These are phyloP conservation scores for Camptophora hylomeconis DNA, from an alignment of 2,329 filamentous ascomycete genomes.

Conservation along the genomic window DNA sequence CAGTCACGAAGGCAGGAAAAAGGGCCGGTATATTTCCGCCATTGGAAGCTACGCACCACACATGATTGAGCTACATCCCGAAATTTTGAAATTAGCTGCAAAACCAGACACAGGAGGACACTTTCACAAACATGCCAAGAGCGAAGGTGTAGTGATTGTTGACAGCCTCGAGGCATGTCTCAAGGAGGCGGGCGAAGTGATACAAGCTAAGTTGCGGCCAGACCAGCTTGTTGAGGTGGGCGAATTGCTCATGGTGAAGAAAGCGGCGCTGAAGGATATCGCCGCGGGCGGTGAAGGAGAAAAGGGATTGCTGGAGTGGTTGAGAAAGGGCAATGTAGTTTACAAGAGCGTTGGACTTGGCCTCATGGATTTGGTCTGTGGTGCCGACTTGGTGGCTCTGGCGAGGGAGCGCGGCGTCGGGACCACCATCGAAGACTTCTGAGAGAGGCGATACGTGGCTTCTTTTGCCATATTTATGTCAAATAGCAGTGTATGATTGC, in stretches of 20 bases:
- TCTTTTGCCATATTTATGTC: no score
- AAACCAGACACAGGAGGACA: conserved; percentile 23
- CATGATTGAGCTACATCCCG: conserved; percentile 75
- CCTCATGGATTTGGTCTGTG: conserved; percentile 55
- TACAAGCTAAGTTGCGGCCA: conserved; percentile 59
- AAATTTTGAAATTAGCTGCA: conserved; percentile 55
- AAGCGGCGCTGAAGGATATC: conserved; percentile 30
- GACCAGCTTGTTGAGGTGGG: conserved; percentile 76
- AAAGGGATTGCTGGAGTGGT: conserved; percentile 42
- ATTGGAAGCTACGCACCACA: conserved; percentile 45
- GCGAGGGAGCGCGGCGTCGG: conserved; percentile 44
- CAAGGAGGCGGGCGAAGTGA: conserved; percentile 75
- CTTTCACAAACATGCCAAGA: conserved; percentile 38
- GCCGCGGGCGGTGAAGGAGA: conserved; percentile 24
- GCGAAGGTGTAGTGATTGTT: conserved; percentile 48
- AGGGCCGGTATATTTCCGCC: conserved; percentile 30
- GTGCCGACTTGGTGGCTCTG: conserved; percentile 42
- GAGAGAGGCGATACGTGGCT: no score
- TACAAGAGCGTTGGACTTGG: conserved; percentile 59
- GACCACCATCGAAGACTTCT: conserved; percentile 32
- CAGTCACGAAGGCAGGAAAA: conserved; percentile 34
- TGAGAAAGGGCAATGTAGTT: conserved; percentile 51
- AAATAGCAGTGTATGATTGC: no score
- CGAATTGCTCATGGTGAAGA: conserved; percentile 57
- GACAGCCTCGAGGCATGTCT: conserved; percentile 66